These are phyloP conservation scores for Cadophora malorum DNA, from an alignment of 2,329 filamentous ascomycete species.

Conservation along the genomic window DNA sequence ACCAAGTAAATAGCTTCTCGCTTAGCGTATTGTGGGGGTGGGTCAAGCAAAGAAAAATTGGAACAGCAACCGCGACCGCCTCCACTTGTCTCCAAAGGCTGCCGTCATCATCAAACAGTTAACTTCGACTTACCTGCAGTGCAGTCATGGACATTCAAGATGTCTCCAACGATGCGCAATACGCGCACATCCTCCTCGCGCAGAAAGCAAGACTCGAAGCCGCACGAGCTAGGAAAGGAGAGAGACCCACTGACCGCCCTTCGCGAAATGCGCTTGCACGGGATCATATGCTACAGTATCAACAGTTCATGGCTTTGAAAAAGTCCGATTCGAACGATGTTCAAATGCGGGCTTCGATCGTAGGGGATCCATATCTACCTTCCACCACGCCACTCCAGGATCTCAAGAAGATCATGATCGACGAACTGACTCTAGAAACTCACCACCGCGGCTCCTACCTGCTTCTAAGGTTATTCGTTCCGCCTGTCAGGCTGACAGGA, in stretches of 20 bases:
- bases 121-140: background rate
- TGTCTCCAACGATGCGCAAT: constrained; percentile 15
- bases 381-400: constrained; percentile 16
- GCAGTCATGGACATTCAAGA: constrained; percentile 19
- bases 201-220: constrained; percentile 17
- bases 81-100: background rate
- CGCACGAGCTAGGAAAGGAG: constrained; percentile 18
- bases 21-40: constrained; percentile 15
- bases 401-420: constrained; percentile 43
- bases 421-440: constrained; percentile 47
- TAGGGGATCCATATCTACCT: constrained; percentile 25
- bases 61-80: background rate
- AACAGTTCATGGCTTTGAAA: background rate
- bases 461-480: constrained; percentile 44
- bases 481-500: constrained; percentile 43
- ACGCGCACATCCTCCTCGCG: constrained; percentile 2
- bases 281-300: constrained; percentile 15
- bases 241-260: constrained; percentile 19
- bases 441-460: constrained; percentile 50
- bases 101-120: background rate
- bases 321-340: background rate
- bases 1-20: background rate
- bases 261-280: constrained; percentile 3
- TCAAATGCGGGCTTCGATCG: constrained; percentile 8
- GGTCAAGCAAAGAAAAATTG: constrained; percentile 18